Conservation (phyloP, 2,329 filamentous ascomycete species). For the Penicillium digitatum region DNA sequence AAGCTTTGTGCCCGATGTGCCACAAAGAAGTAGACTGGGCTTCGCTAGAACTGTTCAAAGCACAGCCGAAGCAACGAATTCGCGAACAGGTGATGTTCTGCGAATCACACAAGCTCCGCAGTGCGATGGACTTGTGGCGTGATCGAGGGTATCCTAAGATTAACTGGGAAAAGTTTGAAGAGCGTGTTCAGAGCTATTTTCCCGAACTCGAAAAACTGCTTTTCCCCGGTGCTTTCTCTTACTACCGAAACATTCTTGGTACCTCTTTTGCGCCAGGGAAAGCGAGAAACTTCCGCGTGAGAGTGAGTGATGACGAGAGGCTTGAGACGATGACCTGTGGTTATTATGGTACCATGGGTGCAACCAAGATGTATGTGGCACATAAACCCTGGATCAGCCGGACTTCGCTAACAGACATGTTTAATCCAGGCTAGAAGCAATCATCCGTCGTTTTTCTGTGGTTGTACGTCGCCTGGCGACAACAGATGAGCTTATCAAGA, state of each 20-base stretch:
- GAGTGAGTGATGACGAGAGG: constrained; percentile 36
- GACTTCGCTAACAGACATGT: not conserved
- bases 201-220: constrained; percentile 57
- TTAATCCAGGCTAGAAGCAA: constrained; percentile 48
- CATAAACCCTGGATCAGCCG: not conserved
- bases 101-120: constrained; percentile 55
- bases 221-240: constrained; percentile 48
- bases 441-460: constrained; percentile 58
- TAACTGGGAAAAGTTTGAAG: constrained; percentile 61
- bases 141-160: constrained; percentile 65
- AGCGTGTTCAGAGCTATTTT: constrained; percentile 57
- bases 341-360: constrained; percentile 77
- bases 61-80: constrained; percentile 32
- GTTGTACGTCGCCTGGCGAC: constrained; percentile 60
- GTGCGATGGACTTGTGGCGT: constrained; percentile 50
- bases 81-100: constrained; percentile 55
- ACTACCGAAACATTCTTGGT: constrained; percentile 58
- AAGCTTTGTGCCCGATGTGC: constrained; percentile 63
- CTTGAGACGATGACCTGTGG: constrained; percentile 63
- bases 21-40: constrained; percentile 54
- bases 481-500: constrained; percentile 62
- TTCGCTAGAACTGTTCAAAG: constrained; percentile 53
- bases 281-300: constrained; percentile 58
- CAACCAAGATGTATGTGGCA: constrained; percentile 59
- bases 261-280: constrained; percentile 55